Conservation (phyloP, 2,329 filamentous ascomycete genomes). For the Neurospora sp. region DNA sequence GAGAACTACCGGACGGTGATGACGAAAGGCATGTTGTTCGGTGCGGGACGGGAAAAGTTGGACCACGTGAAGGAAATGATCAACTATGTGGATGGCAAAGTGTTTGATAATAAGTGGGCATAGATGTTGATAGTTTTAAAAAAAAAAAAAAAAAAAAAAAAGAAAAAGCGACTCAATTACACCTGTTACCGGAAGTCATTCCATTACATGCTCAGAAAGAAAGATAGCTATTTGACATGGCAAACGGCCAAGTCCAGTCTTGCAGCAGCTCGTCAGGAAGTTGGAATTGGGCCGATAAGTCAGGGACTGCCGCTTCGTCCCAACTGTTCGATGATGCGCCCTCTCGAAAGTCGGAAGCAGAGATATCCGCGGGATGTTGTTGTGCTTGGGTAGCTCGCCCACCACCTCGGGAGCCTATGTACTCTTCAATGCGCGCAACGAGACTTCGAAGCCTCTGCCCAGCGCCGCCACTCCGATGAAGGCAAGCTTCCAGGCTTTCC, state of each 20-base stretch:
- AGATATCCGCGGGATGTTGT: background rate
- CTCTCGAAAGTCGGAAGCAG: background rate
- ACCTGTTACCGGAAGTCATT: background rate
- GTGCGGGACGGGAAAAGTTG: slow-evolving; percentile 31
- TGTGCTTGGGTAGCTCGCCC: background rate
- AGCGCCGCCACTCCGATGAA: slow-evolving; percentile 13
- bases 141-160: too few relatives aligned
- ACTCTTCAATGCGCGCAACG: slow-evolving; percentile 19
- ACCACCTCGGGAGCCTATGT: background rate
- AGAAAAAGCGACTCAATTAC: background rate
- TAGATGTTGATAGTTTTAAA: background rate
- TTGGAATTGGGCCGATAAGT: slow-evolving; percentile 11
- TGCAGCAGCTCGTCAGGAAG: slow-evolving; percentile 10
- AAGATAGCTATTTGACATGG: slow-evolving; percentile 9
- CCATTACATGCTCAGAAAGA: slow-evolving; percentile 6
- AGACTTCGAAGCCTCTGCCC: slow-evolving; percentile 16
- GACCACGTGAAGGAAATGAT: slow-evolving; percentile 39
- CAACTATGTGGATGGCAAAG: slow-evolving; percentile 37
- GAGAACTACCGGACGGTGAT: slow-evolving; percentile 45
- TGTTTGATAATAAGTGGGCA: slow-evolving; percentile 34
- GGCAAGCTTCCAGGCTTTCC: slow-evolving; percentile 19
- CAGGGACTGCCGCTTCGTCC: slow-evolving; percentile 3
- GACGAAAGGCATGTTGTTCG: slow-evolving; percentile 42
- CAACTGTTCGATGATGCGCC: background rate
- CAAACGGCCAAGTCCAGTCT: slow-evolving; percentile 11